Base-by-base conservation (phyloP, 495 filamentous ascomycete genomes). In the Terfezia boudieri region DNA sequence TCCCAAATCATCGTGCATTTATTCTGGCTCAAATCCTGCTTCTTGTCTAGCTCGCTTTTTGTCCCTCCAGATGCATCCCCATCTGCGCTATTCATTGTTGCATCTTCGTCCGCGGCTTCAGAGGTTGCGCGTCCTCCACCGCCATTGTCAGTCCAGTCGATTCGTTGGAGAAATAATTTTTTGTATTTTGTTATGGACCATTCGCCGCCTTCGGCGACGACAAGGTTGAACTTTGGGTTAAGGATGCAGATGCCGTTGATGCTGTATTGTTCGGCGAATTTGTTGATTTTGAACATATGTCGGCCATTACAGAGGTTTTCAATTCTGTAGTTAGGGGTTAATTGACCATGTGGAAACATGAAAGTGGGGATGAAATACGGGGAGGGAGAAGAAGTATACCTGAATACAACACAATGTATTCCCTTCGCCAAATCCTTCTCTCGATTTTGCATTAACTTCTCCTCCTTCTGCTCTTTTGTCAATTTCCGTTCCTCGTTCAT, bases 101-200 rank as follows among this genome's bases (percentile, higher is more conserved):
- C 86, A 67, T 87, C 81, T 60, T 86, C 78, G 14, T 75, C 71
- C 62, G 81, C 75, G 46, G 74, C 67, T 57, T 80, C 80, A 14
- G 14, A 14, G 4, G 41, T 20, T 14, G 41, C 12, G 4, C 14
- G 41, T 20, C 14, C 41, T 20, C 41, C 41, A 48, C 74, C 73
- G 55, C 80, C 71, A 56, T 93, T 88, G 65, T 96, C 89, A 3
- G 80, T 83, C 90, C 90, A 99, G 64, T 89, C 79, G 61, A 96
- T 87, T 14, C 90, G 85, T 55, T 92, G 79, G 20, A 89, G 69
- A 84, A 96, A 87, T 32, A 96, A 70, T 66, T 88, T 92, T 62
- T 81, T 83, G 71, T 93, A 96, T 52, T 77, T 76, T 36, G 74
- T 77, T 66, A 87, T 80, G 37, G 79, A 80, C 63, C 87, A 80